Evolutionary conservation across 1,284 basidiomycete genomes (phyloP), one percentile per base, ranked within the genome.

Genomic region (Vanrija sp.): DNA sequence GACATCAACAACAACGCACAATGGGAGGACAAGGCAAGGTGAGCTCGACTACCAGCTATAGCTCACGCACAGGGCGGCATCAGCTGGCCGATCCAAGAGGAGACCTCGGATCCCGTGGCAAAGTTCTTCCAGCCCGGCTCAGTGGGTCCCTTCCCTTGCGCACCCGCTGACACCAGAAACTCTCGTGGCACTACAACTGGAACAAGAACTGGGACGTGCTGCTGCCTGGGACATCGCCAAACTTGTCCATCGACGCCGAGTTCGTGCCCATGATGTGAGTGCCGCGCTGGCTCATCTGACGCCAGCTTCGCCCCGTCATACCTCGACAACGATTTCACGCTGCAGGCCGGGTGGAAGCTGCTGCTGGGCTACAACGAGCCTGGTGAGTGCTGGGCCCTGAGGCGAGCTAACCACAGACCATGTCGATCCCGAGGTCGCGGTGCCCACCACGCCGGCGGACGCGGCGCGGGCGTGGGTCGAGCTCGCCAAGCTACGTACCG

Each of bases 151-250:
- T 16, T 20, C 18, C 19, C 14, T 31, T 2, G 15, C 31, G 14
- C 3, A 37, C 37, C 45, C 36, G 44, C 24, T 19, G 8, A 37
- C 18, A 5, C 9, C 24, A 59, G 57, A 54, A 53, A 38, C 56
- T 74, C 16, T 56, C 62, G 16, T 74, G 72, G 72, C 72, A 74
- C 51, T 74, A 66, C 59, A 74, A 74, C 54, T 74, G 72, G 72
- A 71, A 67, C 62, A 74, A 74, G 60, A 68, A 72, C 48, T 72
- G 65, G 63, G 53, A 64, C 41, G 24, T 27, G 9, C 37, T 67
- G 1, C 55, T 72, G 1, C 72, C 70, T 0, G 37, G 64, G 7
- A 71, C 72, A 0, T 59, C 60, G 0, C 54, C 60, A 0, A 62
- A 52, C 9, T 59, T 74, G 0, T 15, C 45, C 9, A 67, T 72